Base-by-base conservation (phyloP, 306 rosid species). In the Phaseolus lunatus region DNA sequence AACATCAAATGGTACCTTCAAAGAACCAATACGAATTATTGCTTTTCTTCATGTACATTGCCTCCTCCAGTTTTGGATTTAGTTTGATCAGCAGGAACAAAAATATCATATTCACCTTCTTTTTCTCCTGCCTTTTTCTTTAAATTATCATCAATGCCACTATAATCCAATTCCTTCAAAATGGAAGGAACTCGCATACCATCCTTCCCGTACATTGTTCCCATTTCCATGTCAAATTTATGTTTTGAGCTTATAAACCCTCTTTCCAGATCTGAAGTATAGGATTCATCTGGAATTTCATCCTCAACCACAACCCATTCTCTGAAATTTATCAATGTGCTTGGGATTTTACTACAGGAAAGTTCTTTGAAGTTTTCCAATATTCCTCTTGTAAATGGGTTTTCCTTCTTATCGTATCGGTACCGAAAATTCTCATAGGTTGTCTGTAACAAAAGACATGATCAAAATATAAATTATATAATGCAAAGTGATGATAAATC, bases 381-480 rank as follows among this genome's bases (percentile, higher is more conserved):
- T 29, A 90, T 16, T 57, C 98, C 97, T 45, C 67, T 88, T 9
- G 82, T 70, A 50, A 26, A 89, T 13, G 98, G 98, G 45, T 92
- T 95, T 72, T 87, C 89, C 65, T 92, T 92, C 92, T 87, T 89
- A 75, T 95, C 97, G 1, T 95, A 95, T 18, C 93, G 98, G 59
- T 90, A 92, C 26, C 96, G 91, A 57, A 95, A 95, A 68, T 92
- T 95, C 87, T 95, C 98, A 37, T 95, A 92, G 18, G 97, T 95
- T 29, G 98, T 95, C 97, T 95, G 80, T 50, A 18, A 16, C 29
- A 79, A 80, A 78, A 76, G 10, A n/a, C 57, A 68, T 18, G 62
- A 10, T 27, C 70, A 77, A 57, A 52, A 48, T 24, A 61, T 19
- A 56, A 3, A 76, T 56, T 33, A 3, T 71, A 58, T 67, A 58